A percentile compares a stretch with the other conserved stretches of the same genome.
phyloP scores from a whole-genome alignment of 306 rosid genomes.

The Castanopsis chinensis region DNA sequence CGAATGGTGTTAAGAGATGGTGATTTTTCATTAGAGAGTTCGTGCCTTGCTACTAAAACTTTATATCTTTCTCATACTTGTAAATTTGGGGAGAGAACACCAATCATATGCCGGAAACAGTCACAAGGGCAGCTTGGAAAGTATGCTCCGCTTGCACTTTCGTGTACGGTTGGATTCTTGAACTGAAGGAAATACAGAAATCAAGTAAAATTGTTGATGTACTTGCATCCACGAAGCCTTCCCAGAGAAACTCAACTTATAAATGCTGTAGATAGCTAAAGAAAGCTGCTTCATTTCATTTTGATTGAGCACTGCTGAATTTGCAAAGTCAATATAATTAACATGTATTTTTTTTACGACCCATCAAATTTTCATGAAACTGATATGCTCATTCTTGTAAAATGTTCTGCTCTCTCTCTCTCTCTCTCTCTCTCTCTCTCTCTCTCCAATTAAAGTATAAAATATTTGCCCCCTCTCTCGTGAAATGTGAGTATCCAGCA shows the following conservation, averaged over 20 bases:
- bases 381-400: no score
- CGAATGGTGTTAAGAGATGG: constrained; percentile 41
- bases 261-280: constrained; percentile 21
- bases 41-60: constrained; percentile 40
- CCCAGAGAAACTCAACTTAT: constrained; percentile 3
- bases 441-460: no score
- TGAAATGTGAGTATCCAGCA: no score
- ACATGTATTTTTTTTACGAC: background rate
- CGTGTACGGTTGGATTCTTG: constrained; percentile 52
- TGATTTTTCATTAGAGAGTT: constrained; percentile 35
- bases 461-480: no score
- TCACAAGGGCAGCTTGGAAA: constrained; percentile 49
- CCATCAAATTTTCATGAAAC: no score
- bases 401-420: no score
- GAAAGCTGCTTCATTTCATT: constrained; percentile 1
- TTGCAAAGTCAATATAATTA: background rate
- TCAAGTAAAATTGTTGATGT: background rate
- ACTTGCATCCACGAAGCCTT: constrained; percentile 1
- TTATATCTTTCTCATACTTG: constrained; percentile 38
- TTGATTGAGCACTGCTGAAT: background rate
- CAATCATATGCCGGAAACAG: constrained; percentile 51
- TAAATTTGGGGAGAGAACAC: constrained; percentile 52
- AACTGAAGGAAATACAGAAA: constrained; percentile 24
- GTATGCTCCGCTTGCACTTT: constrained; percentile 48
- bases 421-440: no score